Evolutionary conservation across 495 filamentous ascomycete species (phyloP), one percentile per base, ranked within the genome.

Genomic region (Amorphotheca resinae): DNA sequence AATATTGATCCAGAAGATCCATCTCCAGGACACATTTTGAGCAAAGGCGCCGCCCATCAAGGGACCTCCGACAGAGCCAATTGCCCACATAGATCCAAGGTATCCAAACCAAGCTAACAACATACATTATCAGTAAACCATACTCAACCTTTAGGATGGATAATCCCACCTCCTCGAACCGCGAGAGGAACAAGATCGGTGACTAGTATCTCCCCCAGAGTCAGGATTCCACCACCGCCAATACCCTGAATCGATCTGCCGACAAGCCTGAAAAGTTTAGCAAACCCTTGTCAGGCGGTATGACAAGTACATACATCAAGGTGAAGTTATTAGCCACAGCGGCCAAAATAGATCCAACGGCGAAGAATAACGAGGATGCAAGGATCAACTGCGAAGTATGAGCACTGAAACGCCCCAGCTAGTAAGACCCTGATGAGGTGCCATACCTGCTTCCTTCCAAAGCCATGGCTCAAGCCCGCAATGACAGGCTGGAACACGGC

Each of bases 241-340:
- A 82, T 61, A 15, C 82, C 82, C 47, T 87, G 82, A 11, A 86
- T 60, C 2, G 70, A 63, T 16, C 82, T 70, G 5, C 81, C 80
- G 32, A 76, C 62, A 16, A 86, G 66, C 21, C 38, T 40, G 23
- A 21, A 6, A 6, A 9, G 20, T 9, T 20, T 12, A 12, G 9
- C 15, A 40, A 16, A 26, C 9, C 8, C 17, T 18, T n/a, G n/a
- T 15, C 16, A 16, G n/a, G 22, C 14, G 22, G 22, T 22, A 28
- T 26, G 3, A 14, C 8, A 16, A 28, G 8, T 9, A 28, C 38
- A 23, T 40, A 40, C 26, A 87, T 63, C 17, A 73, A 54, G 5
- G 64, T 65, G 36, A 86, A 76, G 49, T 70, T 69, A 39, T 70
- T 63, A 0, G 80, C 70, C 4, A 80, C 59, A 3, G 67, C 74